Evolutionary conservation across 2,329 filamentous ascomycete species (phyloP).

Genomic region (Fusarium citri): DNA sequence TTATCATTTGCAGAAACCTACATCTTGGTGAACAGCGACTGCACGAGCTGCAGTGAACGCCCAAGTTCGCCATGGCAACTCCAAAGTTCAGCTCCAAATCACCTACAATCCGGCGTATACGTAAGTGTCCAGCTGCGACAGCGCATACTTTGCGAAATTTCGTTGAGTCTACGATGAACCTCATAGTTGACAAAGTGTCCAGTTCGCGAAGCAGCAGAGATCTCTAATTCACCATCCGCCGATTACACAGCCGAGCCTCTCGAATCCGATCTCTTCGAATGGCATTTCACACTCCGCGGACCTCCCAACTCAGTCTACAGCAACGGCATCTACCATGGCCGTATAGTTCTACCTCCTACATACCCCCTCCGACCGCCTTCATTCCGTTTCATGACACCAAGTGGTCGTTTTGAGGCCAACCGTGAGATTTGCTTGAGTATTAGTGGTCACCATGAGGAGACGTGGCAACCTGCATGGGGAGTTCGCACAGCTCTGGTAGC

Average conservation of each 20-base stretch:
- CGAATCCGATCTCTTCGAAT: slow-evolving; percentile 93
- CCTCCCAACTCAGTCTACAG: slow-evolving; percentile 85
- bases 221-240: slow-evolving; percentile 81
- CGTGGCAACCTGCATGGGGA: slow-evolving; percentile 98
- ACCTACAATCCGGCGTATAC: slow-evolving; percentile 85
- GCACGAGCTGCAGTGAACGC: not conserved
- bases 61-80: slow-evolving; percentile 51
- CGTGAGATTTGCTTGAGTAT: slow-evolving; percentile 97
- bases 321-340: slow-evolving; percentile 91
- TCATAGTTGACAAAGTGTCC: not conserved
- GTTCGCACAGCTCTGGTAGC: slow-evolving; percentile 86
- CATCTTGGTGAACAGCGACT: not conserved
- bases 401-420: slow-evolving; percentile 94
- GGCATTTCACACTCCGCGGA: slow-evolving; percentile 97
- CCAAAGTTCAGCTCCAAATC: slow-evolving; percentile 76
- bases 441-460: slow-evolving; percentile 95
- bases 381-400: slow-evolving; percentile 95
- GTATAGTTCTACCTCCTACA: slow-evolving; percentile 87
- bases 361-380: slow-evolving; percentile 93
- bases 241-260: slow-evolving; percentile 89
- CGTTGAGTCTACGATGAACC: not conserved
- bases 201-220: slow-evolving; percentile 90
- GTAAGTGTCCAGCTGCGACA: slow-evolving; percentile 59
- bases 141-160: not conserved
- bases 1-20: not conserved